Base-by-base conservation (phyloP, 305 asterid species). In the Caryopteris hybrid region DNA sequence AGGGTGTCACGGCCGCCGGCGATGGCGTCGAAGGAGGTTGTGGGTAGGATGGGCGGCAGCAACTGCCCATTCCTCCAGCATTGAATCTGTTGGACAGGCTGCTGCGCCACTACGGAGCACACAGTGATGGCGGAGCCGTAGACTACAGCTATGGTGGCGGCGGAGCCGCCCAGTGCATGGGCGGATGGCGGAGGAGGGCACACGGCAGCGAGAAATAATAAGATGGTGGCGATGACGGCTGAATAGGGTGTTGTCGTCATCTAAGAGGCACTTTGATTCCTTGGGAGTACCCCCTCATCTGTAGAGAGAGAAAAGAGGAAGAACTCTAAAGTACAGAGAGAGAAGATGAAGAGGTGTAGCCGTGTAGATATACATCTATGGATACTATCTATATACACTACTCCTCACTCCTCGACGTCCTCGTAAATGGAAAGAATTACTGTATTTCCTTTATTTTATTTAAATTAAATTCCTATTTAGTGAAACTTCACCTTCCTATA, bases 1-100 rank as follows among this genome's bases (percentile, higher is more conserved):
- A 91, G 61, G 27, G 77, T 74, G 80, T 86, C 78, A 8, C 61
- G 73, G 31, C 96, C 96, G 61, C 95, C 97, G 78, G 96, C 79
- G 50, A 91, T 79, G 80, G 84, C 86, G 76, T 70, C 84, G 81
- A 84, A 91, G 41, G 98, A 84, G 69, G 64, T 75, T 22, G 65
- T 61, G 2, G 87, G 84, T 14, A 74, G 73, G 56, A 79, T 66
- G 23, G 81, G 74, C 13, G 70, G 81, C 1, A 57, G 38, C 0
- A 70, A 27, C 2, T 38, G 74, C 8, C 86, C 87, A 66, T 81
- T 56, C 3, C 79, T 64, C 87, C 87, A 91, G 82, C 98, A 91
- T 67, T 87, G 95, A 57, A 91, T 78, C 54, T 68, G 84, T 20
- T 77, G 92, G 66, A 76, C 47, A 18, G 87, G 84, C 29, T 79